phyloP scores from a whole-genome alignment of 1,284 basidiomycete genomes.

The Sutorius eximius region DNA sequence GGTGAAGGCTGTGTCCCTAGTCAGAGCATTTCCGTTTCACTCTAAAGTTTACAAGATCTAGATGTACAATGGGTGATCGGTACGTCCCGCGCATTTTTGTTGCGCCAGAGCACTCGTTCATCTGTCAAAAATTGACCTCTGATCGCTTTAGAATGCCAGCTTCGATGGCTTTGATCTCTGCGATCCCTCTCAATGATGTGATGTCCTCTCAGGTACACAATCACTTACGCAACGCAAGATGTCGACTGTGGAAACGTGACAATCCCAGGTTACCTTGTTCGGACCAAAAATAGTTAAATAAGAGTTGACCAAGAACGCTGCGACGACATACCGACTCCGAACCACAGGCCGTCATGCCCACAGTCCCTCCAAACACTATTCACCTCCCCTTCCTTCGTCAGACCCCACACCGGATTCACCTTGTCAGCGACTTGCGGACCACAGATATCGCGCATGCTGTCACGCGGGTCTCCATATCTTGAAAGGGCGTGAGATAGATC shows the following conservation, averaged over 20 bases:
- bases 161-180: constrained; percentile 37
- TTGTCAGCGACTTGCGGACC: constrained; percentile 39
- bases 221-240: constrained; percentile 40
- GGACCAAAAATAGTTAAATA: background rate
- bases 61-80: background rate
- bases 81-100: background rate
- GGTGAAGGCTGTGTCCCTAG: background rate
- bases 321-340: constrained; percentile 33
- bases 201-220: background rate
- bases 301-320: background rate
- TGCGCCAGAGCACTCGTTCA: background rate
- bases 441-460: constrained; percentile 39
- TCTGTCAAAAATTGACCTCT: constrained; percentile 24
- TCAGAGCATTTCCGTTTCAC: background rate
- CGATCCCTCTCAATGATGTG: background rate
- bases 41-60: background rate
- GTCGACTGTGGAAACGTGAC: constrained; percentile 37
- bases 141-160: constrained; percentile 28
- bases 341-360: constrained; percentile 37
- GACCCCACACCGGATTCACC: constrained; percentile 44
- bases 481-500: background rate
- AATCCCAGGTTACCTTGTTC: constrained; percentile 36
- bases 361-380: constrained; percentile 37
- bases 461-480: constrained; percentile 33
- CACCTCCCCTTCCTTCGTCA: constrained; percentile 47